These are phyloP conservation scores for Phytopythium chamaehyphon DNA, from an alignment of 352 stramenopile species.

Conservation along the genomic window DNA sequence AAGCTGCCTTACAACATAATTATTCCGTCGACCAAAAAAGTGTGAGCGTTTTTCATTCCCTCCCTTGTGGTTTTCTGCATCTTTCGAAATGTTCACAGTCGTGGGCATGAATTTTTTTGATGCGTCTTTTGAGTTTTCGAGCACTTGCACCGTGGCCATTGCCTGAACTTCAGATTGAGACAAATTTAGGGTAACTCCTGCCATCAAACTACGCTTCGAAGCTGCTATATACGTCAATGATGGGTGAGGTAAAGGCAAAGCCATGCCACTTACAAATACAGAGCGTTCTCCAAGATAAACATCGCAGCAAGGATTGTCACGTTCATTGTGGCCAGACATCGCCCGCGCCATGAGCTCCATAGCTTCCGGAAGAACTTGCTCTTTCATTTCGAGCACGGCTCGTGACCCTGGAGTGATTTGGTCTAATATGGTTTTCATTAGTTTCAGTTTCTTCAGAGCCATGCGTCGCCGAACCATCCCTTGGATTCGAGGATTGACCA, in stretches of 20 bases:
- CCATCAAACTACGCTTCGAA: constrained; percentile 49
- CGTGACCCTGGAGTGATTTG: background rate
- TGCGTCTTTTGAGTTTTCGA: constrained; percentile 14
- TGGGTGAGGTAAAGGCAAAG: constrained; percentile 3
- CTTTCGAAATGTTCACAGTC: constrained; percentile 26
- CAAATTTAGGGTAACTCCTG: constrained; percentile 28
- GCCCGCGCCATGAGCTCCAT: constrained; percentile 27
- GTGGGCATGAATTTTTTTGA: too few species aligned
- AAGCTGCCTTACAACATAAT: constrained; percentile 9
- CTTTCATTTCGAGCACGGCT: constrained; percentile 6
- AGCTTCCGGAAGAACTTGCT: constrained; percentile 12
- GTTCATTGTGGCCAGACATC: constrained; percentile 14
- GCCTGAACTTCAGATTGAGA: constrained; percentile 16
- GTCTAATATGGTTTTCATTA: constrained; percentile 12
- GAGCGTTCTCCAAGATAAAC: constrained; percentile 46
- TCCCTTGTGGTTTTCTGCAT: background rate
- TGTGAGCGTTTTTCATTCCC: background rate
- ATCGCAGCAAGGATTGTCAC: constrained; percentile 18
- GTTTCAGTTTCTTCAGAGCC: constrained; percentile 19
- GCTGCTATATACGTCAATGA: constrained; percentile 28
- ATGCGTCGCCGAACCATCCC: constrained; percentile 38
- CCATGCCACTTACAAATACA: constrained; percentile 1
- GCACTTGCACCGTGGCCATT: constrained; percentile 38
- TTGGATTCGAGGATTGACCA: constrained; percentile 42
- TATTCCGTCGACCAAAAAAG: background rate